Conservation (phyloP, 352 stramenopile species). For the Globisporangium nodosum region DNA sequence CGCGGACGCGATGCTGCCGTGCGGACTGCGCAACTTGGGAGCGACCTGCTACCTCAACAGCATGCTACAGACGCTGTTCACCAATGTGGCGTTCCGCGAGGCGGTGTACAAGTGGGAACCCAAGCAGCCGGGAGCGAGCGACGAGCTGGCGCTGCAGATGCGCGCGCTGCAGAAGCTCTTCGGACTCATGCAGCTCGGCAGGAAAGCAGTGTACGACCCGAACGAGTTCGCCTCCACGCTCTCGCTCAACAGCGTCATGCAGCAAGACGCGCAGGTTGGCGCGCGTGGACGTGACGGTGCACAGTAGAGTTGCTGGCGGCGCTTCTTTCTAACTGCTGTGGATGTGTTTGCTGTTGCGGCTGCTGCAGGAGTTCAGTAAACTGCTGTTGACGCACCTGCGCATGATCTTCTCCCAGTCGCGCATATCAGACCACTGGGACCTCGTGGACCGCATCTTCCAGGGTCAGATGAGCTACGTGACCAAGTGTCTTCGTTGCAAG, state of each 20-base stretch:
- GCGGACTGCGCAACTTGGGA: slow-evolving; percentile 76
- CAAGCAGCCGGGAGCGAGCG: slow-evolving; percentile 28
- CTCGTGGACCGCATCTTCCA: slow-evolving; percentile 76
- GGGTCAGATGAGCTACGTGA: slow-evolving; percentile 81
- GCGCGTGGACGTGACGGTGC: background rate
- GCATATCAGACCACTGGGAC: slow-evolving; percentile 43
- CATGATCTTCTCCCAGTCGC: slow-evolving; percentile 68
- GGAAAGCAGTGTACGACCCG: slow-evolving; percentile 65
- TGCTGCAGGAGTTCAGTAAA: slow-evolving; percentile 83
- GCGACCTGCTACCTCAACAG: slow-evolving; percentile 89
- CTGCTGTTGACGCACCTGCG: slow-evolving; percentile 74
- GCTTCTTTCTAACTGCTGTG: background rate
- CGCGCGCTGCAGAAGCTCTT: slow-evolving; percentile 79
- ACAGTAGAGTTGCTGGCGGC: background rate
- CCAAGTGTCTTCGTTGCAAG: slow-evolving; percentile 71
- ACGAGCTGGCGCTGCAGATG: slow-evolving; percentile 68
- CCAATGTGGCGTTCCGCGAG: slow-evolving; percentile 60
- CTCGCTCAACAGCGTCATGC: slow-evolving; percentile 72
- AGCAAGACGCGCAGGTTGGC: slow-evolving; percentile 78
- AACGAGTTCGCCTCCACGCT: slow-evolving; percentile 75
- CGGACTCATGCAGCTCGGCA: slow-evolving; percentile 75
- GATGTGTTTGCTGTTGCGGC: slow-evolving; percentile 3
- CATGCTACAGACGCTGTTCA: slow-evolving; percentile 84
- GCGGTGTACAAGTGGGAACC: slow-evolving; percentile 80
- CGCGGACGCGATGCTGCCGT: slow-evolving; percentile 20